phyloP scores from a whole-genome alignment of 257 asterid genomes.

The Gardenia jasminoides region DNA sequence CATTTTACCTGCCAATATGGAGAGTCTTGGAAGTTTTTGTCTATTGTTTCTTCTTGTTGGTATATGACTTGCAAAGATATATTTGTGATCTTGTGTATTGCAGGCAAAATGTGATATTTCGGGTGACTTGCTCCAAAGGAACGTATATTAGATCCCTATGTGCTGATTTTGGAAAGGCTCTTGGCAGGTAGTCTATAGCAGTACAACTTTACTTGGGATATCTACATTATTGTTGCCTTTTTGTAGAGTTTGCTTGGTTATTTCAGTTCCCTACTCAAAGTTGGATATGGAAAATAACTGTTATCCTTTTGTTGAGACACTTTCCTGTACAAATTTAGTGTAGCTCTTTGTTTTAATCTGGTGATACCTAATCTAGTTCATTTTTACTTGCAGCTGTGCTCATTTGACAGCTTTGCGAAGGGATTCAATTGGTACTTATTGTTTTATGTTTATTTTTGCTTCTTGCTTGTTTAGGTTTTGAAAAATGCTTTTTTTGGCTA shows the following conservation, averaged over 20 bases:
- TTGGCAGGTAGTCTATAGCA: slow-evolving; percentile 58
- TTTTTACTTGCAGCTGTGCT: slow-evolving; percentile 69
- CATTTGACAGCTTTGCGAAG: slow-evolving; percentile 89
- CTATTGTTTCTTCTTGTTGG: neutral
- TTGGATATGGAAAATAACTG: neutral
- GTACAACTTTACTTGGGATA: neutral
- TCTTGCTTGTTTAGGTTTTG: no score
- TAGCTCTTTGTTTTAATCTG: no score
- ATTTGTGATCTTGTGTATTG: slow-evolving; percentile 1
- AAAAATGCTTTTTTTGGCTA: no score
- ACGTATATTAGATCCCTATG: slow-evolving; percentile 93
- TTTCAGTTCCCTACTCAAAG: neutral
- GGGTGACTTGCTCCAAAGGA: slow-evolving; percentile 93
- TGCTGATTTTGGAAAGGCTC: slow-evolving; percentile 91
- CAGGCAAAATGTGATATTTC: slow-evolving; percentile 93
- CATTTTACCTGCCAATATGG: neutral
- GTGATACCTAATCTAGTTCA: no score
- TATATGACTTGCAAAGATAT: neutral
- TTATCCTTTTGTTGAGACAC: no score
- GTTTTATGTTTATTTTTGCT: neutral
- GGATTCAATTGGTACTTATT: slow-evolving; percentile 73
- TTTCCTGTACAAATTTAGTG: no score
- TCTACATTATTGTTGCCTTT: neutral
- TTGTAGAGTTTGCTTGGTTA: neutral
- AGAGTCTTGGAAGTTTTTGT: neutral